phyloP scores from a whole-genome alignment of 441 rosid species.

The Macaranga tanarius region DNA sequence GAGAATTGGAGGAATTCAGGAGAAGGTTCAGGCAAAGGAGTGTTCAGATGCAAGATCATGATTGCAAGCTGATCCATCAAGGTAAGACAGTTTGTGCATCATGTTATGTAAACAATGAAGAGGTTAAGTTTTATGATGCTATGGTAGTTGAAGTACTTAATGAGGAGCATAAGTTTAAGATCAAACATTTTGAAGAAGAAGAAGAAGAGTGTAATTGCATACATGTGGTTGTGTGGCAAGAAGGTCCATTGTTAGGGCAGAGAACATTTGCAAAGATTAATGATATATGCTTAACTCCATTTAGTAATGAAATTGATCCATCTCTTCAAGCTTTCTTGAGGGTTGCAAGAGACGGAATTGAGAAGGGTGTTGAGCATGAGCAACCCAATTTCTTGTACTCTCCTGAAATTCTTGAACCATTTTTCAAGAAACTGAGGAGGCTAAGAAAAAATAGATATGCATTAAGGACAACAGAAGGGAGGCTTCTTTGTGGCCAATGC shows the following conservation, averaged over 20 bases:
- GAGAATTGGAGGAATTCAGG: neutral
- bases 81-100: conserved; percentile 1
- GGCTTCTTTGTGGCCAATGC: neutral
- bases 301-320: neutral
- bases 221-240: neutral
- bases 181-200: neutral
- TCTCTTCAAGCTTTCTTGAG: neutral
- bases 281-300: neutral
- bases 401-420: neutral
- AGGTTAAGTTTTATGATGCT: conserved; percentile 13
- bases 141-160: conserved; percentile 7
- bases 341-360: conserved; percentile 5
- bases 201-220: neutral
- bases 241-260: neutral
- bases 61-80: neutral
- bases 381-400: neutral
- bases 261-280: conserved; percentile 1
- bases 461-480: neutral
- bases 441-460: conserved; percentile 2
- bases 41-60: conserved; percentile 16
- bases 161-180: neutral
- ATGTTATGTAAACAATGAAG: neutral
- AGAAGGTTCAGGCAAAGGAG: neutral
- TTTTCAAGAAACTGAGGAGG: neutral
- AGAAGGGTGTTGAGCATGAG: neutral